Evolutionary conservation across 2,329 filamentous ascomycete genomes (phyloP).

Genomic region (Xylaria sp.): DNA sequence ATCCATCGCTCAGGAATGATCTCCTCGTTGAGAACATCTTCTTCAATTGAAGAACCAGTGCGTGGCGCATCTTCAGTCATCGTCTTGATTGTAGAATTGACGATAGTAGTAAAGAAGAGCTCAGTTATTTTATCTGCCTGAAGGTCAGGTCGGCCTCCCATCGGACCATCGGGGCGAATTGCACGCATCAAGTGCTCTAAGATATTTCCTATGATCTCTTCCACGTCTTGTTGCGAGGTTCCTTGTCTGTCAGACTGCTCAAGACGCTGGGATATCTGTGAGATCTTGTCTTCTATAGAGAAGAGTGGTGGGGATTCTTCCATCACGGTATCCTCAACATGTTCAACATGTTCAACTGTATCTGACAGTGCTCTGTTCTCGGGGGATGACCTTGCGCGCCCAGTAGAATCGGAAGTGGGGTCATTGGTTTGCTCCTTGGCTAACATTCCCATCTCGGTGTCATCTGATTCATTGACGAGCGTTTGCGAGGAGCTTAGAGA

Average conservation of each 20-base stretch:
- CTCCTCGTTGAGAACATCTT: constrained; percentile 62
- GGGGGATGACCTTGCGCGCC: not conserved
- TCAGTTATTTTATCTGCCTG: constrained; percentile 85
- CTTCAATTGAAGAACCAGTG: constrained; percentile 48
- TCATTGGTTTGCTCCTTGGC: constrained; percentile 30
- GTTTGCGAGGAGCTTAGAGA: constrained; percentile 65
- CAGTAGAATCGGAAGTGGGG: not conserved
- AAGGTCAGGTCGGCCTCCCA: constrained; percentile 71
- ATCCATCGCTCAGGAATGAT: constrained; percentile 72
- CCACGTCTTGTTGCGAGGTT: constrained; percentile 89
- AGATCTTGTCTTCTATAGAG: constrained; percentile 59
- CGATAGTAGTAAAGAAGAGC: constrained; percentile 71
- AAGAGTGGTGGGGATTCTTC: constrained; percentile 44
- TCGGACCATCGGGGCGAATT: constrained; percentile 75
- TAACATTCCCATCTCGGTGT: constrained; percentile 49
- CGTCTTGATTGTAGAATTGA: constrained; percentile 68
- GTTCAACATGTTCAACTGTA: constrained; percentile 34
- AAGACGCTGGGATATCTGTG: constrained; percentile 53
- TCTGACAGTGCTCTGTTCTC: constrained; percentile 29
- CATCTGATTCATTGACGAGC: constrained; percentile 59
- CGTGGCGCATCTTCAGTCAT: constrained; percentile 40
- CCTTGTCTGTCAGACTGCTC: constrained; percentile 61
- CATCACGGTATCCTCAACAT: constrained; percentile 46
- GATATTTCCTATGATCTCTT: constrained; percentile 93
- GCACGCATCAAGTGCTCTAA: constrained; percentile 91